Evolutionary conservation across 257 asterid genomes (phyloP), one percentile per base, ranked within the genome.

Genomic region (Salvia splendens): DNA sequence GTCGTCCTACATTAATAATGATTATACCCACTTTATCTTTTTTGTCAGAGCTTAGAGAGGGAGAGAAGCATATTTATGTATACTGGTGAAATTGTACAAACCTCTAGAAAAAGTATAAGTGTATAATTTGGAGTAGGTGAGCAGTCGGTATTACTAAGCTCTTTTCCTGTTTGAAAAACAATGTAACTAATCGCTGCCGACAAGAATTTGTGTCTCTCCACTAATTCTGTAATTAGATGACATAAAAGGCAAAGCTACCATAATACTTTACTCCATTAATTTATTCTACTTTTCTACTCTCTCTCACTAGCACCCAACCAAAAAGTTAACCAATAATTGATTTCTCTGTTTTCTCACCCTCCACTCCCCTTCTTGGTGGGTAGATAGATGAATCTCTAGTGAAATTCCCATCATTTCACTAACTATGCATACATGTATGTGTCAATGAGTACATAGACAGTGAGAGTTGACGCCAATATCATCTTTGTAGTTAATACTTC

Each of bases 171-270:
- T 70, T 63, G 71, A 64, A 28, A 54, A 71, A 65, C 38, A 20
- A 55, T 68, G 68, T 73, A 70, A 81, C 78, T 53, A 78, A 74
- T 70, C 73, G 69, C 61, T 83, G 81, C 95, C 95, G 95, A 87
- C 92, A 87, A 76, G 78, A 78, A 76, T 76, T 81, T 87, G 57
- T 82, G 91, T 85, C 83, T 73, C 73, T 59, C 86, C 89, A 81
- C 84, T 81, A 75, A 64, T 60, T 72, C 15, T 54, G 81, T 72
- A 77, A 72, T 74, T 83, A 82, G 75, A 71, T 70, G 83, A 61
- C 77, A 78, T 60, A 79, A 75, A 62, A 75, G 83, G 63, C 45
- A 64, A 71, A 62, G 73, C 43, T 74, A 55, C 30, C 75, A 77
- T 62, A 70, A 73, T 70, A 75, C 70, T 74, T 72, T 61, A 42